phyloP scores from a whole-genome alignment of 352 stramenopile genomes.

The Globisporangium perplexum region DNA sequence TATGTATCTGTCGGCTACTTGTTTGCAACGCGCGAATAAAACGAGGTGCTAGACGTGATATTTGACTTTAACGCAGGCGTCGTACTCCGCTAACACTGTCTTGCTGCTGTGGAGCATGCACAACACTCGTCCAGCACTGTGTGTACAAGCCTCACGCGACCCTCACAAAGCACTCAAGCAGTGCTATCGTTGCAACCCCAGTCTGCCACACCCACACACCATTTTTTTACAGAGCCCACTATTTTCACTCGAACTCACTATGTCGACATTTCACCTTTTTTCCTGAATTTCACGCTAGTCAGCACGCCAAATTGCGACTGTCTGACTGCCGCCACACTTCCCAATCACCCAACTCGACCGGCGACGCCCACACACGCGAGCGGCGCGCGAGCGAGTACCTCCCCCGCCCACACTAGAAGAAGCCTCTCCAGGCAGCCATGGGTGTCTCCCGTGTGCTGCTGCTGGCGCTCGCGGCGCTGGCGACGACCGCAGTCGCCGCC shows the following conservation, averaged over 20 bases:
- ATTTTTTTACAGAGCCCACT: too few relatives aligned
- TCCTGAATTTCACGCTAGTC: neutral
- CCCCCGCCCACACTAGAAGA: neutral
- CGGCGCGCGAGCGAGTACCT: neutral
- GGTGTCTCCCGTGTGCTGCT: neutral
- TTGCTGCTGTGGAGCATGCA: neutral
- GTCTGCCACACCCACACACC: too few relatives aligned
- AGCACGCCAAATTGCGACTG: neutral
- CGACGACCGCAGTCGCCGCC: conserved; percentile 1
- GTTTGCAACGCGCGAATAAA: neutral
- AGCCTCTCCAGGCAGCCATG: neutral
- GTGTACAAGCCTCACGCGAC: too few relatives aligned
- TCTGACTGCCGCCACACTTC: neutral
- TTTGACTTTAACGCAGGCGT: too few relatives aligned
- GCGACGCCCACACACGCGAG: too few relatives aligned
- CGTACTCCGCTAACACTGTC: neutral
- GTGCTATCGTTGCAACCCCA: too few relatives aligned
- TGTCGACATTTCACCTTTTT: neutral
- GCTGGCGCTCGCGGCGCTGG: neutral
- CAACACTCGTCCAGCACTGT: too few relatives aligned
- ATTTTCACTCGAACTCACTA: too few relatives aligned
- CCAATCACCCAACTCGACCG: neutral
- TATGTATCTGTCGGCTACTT: neutral
- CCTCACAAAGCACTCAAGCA: too few relatives aligned
- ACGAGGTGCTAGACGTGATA: neutral